Conservation (phyloP, 345 rosid species). For the Hirschfeldia incana region DNA sequence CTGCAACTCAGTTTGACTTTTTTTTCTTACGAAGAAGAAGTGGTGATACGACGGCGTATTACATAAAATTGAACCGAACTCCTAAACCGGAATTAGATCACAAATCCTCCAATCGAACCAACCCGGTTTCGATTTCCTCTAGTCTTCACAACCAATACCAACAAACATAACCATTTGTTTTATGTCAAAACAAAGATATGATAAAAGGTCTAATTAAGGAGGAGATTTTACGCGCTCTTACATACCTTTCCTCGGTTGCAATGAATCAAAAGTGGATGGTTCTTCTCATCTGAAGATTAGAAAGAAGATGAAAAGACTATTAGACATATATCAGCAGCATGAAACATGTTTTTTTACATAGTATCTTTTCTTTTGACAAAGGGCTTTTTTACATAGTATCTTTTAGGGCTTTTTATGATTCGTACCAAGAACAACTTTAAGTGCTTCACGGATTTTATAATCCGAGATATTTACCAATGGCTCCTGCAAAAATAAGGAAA, state of each 20-base stretch:
- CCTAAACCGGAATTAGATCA: too few relatives aligned
- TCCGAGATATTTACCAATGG: constrained; percentile 78
- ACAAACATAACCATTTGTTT: neutral
- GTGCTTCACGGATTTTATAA: constrained; percentile 80
- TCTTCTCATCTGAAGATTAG: constrained; percentile 64
- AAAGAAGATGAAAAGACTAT: neutral
- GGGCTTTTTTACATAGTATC: neutral
- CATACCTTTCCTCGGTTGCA: constrained; percentile 95
- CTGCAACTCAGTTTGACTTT: too few relatives aligned
- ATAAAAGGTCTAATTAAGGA: neutral
- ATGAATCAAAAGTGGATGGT: constrained; percentile 88
- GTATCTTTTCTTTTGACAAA: neutral
- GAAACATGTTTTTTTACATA: neutral
- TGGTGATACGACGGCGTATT: too few relatives aligned
- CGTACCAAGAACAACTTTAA: constrained; percentile 83
- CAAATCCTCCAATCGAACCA: too few relatives aligned
- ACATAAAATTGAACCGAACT: too few relatives aligned
- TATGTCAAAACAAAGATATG: neutral
- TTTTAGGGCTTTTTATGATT: constrained; percentile 22
- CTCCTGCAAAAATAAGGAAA: constrained; percentile 53
- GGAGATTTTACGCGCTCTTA: neutral
- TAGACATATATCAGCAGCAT: neutral
- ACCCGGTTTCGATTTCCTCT: too few relatives aligned
- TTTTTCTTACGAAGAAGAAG: too few relatives aligned
- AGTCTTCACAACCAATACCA: too few relatives aligned